Evolutionary conservation across 306 rosid species (phyloP).

Genomic region (Quercus glauca): DNA sequence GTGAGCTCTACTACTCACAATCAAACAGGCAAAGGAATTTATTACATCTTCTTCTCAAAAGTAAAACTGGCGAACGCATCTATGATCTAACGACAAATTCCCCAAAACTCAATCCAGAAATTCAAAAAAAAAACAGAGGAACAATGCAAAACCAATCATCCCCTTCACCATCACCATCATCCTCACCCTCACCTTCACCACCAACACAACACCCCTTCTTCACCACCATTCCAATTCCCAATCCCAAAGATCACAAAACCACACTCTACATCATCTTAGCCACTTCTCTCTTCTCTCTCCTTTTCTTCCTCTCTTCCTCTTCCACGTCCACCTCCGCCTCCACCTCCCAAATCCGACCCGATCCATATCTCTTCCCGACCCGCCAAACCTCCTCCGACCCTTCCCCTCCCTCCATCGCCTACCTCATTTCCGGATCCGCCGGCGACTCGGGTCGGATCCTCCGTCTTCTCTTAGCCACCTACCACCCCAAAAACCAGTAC

Average conservation of each 20-base stretch:
- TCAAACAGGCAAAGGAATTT: too few species aligned
- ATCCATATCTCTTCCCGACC: slow-evolving; percentile 68
- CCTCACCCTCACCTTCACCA: background rate
- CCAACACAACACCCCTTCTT: background rate
- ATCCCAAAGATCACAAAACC: slow-evolving; percentile 56
- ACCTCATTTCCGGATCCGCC: slow-evolving; percentile 65
- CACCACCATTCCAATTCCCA: slow-evolving; percentile 7
- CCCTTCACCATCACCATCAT: background rate
- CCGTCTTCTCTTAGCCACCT: slow-evolving; percentile 53
- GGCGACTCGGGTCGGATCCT: slow-evolving; percentile 57
- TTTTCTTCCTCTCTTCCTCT: slow-evolving; percentile 33
- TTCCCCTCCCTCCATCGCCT: slow-evolving; percentile 69
- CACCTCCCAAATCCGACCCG: slow-evolving; percentile 37
- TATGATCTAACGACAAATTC: background rate
- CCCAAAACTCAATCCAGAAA: background rate
- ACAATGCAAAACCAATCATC: slow-evolving; percentile 32
- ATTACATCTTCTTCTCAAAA: too few species aligned
- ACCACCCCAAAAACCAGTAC: slow-evolving; percentile 80
- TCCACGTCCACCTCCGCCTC: slow-evolving; percentile 10
- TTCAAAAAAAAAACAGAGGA: background rate
- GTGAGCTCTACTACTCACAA: too few species aligned
- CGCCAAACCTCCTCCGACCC: slow-evolving; percentile 47
- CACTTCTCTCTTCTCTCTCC: slow-evolving; percentile 49
- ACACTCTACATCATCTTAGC: slow-evolving; percentile 47
- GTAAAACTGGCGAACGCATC: too few species aligned